phyloP scores from a whole-genome alignment of 78 protist species.

The Tieghemostelium lacteum region DNA sequence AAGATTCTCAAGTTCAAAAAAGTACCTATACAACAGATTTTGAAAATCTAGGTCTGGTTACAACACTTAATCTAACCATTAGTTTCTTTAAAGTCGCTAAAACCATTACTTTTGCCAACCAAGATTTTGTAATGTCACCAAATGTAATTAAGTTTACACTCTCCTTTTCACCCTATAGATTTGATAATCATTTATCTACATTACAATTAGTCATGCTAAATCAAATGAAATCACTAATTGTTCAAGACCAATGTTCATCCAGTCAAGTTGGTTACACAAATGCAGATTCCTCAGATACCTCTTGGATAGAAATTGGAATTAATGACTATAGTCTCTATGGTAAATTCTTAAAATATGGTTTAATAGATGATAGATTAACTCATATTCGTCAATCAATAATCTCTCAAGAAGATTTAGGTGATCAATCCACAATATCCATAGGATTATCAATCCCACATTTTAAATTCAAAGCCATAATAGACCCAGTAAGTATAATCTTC shows the following conservation, averaged over 20 bases:
- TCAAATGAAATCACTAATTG: background rate
- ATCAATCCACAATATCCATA: background rate
- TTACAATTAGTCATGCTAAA: too few species aligned
- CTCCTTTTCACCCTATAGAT: background rate
- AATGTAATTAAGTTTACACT: background rate
- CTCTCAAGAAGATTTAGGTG: background rate
- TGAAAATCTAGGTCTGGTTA: too few species aligned
- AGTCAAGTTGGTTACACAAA: background rate
- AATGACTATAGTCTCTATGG: background rate
- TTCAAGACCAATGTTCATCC: background rate
- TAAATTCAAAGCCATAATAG: background rate
- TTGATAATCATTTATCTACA: too few species aligned
- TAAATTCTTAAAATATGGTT: background rate
- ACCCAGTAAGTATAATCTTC: too few species aligned
- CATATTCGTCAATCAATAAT: background rate
- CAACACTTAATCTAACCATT: too few species aligned
- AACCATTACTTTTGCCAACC: background rate
- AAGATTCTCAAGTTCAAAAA: too few species aligned
- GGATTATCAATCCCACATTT: conserved; percentile 7
- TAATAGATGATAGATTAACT: background rate
- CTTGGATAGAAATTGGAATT: background rate
- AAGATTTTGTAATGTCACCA: background rate
- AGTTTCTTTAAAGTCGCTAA: too few species aligned
- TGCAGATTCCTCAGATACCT: background rate
- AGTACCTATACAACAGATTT: too few species aligned